These are phyloP conservation scores for Lunularia cruciata DNA, from an alignment of 225 moss, liverwort and hornwort genomes.

Conservation along the genomic window DNA sequence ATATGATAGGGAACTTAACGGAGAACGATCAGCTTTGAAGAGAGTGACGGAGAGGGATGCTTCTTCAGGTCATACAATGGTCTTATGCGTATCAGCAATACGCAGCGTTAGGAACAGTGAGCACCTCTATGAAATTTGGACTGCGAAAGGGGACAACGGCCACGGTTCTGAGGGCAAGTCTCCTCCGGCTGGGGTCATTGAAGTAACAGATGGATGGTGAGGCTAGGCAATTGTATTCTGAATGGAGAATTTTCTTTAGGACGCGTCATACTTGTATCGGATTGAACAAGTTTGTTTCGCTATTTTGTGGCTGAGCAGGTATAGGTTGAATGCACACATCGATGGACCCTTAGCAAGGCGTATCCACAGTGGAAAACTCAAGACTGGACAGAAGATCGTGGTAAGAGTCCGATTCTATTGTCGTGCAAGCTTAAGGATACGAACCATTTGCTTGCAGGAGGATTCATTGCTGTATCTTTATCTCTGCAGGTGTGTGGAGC, in stretches of 20 bases:
- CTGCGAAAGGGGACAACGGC: neutral
- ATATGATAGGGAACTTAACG: constrained; percentile 42
- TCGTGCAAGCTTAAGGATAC: neutral
- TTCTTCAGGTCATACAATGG: constrained; percentile 32
- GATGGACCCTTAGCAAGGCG: constrained; percentile 36
- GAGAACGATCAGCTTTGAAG: constrained; percentile 40
- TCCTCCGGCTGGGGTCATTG: constrained; percentile 24
- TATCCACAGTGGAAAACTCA: constrained; percentile 35
- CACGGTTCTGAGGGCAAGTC: constrained; percentile 7
- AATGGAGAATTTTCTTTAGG: no score
- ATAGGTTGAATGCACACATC: constrained; percentile 41
- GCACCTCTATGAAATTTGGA: neutral
- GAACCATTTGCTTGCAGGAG: neutral
- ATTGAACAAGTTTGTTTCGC: neutral
- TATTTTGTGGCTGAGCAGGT: constrained; percentile 27
- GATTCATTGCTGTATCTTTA: neutral
- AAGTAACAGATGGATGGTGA: constrained; percentile 60
- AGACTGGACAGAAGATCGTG: constrained; percentile 40
- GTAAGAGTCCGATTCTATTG: constrained; percentile 16
- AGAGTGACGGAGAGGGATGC: constrained; percentile 43
- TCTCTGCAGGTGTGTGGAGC: constrained; percentile 44
- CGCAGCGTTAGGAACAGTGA: constrained; percentile 2
- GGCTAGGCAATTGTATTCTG: neutral
- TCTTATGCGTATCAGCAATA: constrained; percentile 41
- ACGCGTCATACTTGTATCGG: neutral